Evolutionary conservation across 371 early-diverging fungal genomes (phyloP).

Genomic region (Mortierella sp.): DNA sequence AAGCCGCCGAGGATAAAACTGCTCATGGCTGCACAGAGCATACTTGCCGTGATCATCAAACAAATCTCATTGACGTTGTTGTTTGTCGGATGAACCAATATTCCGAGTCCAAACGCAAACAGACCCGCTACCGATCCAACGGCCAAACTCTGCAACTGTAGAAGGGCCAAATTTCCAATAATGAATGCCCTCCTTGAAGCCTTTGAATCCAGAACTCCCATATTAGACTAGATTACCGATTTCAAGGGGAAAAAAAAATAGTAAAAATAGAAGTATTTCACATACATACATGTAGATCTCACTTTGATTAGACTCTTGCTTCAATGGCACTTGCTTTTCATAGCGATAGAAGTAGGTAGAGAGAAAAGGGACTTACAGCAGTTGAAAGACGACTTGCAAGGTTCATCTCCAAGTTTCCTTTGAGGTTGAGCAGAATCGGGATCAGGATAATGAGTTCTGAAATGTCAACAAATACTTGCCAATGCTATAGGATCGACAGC

Average conservation of each 20-base stretch:
- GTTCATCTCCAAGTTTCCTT: slow-evolving; percentile 92
- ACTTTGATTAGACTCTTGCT: background rate
- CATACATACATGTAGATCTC: background rate
- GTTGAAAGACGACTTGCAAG: slow-evolving; percentile 86
- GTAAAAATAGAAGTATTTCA: background rate
- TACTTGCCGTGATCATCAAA: slow-evolving; percentile 73
- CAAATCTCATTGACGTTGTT: slow-evolving; percentile 64
- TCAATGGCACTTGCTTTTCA: background rate
- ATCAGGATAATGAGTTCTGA: slow-evolving; percentile 85
- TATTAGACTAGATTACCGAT: slow-evolving; percentile 60
- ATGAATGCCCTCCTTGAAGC: slow-evolving; percentile 61
- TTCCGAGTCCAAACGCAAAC: slow-evolving; percentile 70
- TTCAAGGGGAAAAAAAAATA: background rate
- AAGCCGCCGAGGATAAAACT: slow-evolving; percentile 77
- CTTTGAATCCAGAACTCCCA: slow-evolving; percentile 70
- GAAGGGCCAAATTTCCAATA: slow-evolving; percentile 72
- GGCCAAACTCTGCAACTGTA: slow-evolving; percentile 77
- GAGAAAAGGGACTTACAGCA: slow-evolving; percentile 57
- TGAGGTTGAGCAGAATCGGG: slow-evolving; percentile 85
- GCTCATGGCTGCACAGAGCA: slow-evolving; percentile 77
- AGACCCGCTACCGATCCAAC: slow-evolving; percentile 77
- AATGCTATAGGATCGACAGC: slow-evolving; percentile 56
- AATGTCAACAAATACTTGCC: slow-evolving; percentile 72
- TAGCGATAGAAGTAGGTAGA: background rate
- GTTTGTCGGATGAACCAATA: slow-evolving; percentile 63